Evolutionary conservation across 257 asterid genomes (phyloP).

Genomic region (Agastache rugosa): DNA sequence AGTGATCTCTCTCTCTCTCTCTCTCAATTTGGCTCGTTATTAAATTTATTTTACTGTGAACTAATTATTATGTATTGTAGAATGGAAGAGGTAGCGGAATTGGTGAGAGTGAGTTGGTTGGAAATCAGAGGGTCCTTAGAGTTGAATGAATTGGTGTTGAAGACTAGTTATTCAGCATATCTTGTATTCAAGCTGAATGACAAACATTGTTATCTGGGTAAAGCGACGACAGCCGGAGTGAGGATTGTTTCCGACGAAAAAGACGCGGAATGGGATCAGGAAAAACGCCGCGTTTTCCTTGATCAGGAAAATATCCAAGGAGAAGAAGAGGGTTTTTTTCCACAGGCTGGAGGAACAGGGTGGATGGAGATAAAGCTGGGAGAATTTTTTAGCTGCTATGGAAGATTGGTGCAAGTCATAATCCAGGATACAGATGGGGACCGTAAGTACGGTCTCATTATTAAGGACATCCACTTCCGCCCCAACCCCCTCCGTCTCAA

Average conservation of each 20-base stretch:
- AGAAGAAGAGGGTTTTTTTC: not conserved
- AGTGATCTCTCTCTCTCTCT: not conserved
- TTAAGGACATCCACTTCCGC: not conserved
- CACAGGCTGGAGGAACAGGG: not conserved
- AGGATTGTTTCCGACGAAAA: not conserved
- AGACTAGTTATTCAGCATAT: slow-evolving; percentile 5
- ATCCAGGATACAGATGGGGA: not conserved
- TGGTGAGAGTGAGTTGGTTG: not conserved
- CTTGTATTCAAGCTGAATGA: not conserved
- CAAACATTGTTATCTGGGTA: not conserved
- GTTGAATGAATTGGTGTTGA: not conserved
- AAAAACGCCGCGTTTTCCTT: not conserved
- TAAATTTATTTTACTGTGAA: not conserved
- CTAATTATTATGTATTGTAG: not conserved
- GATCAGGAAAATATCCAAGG: not conserved
- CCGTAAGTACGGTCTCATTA: slow-evolving; percentile 6
- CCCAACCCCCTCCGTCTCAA: too few relatives aligned
- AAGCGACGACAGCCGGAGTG: not conserved
- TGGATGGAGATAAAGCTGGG: slow-evolving; percentile 20
- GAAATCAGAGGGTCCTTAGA: not conserved
- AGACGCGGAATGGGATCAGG: too few relatives aligned
- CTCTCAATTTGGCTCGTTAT: too few relatives aligned
- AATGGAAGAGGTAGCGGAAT: slow-evolving; percentile 9
- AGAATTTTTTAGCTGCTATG: not conserved
- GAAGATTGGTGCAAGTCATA: not conserved